Conservation (phyloP, 176 grass and related monocot genomes). For the Eragrostis nindensis region DNA sequence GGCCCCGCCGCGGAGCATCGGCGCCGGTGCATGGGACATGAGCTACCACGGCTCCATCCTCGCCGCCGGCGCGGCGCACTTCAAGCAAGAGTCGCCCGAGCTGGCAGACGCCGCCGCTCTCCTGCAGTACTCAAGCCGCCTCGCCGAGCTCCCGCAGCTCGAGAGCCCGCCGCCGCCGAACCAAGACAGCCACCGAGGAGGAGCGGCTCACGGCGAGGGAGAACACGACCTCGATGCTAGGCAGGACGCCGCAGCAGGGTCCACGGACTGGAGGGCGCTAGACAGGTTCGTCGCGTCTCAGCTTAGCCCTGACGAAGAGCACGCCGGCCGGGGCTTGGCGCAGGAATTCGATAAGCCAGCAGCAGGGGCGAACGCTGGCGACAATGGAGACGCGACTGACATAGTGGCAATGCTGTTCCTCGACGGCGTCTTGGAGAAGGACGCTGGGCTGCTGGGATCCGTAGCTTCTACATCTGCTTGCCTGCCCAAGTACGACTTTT, state of each 20-base stretch:
- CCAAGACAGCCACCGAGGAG: not conserved
- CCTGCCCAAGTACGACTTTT: not conserved
- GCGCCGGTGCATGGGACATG: constrained; percentile 50
- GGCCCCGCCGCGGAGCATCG: constrained; percentile 42
- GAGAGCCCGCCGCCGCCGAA: constrained; percentile 50
- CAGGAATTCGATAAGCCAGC: not conserved
- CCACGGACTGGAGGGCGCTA: constrained; percentile 59
- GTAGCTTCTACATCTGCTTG: constrained; percentile 27
- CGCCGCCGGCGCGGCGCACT: constrained; percentile 21
- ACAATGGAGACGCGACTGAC: constrained; percentile 10
- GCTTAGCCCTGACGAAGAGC: constrained; percentile 40
- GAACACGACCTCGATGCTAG: not conserved
- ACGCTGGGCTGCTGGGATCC: constrained; percentile 30
- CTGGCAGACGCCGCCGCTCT: not conserved
- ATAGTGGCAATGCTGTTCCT: constrained; percentile 44
- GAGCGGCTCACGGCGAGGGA: constrained; percentile 14
- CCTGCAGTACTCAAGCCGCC: constrained; percentile 45
- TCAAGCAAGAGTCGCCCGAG: constrained; percentile 42
- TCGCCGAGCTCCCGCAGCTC: constrained; percentile 54
- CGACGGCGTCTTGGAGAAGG: constrained; percentile 16
- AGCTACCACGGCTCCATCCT: constrained; percentile 37
- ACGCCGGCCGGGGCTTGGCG: not conserved
- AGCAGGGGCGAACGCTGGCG: not conserved
- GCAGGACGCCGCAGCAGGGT: not conserved
- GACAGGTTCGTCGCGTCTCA: constrained; percentile 76